These are phyloP conservation scores for Solanum corneliomulleri DNA, from an alignment of 257 asterid species.

Conservation along the genomic window DNA sequence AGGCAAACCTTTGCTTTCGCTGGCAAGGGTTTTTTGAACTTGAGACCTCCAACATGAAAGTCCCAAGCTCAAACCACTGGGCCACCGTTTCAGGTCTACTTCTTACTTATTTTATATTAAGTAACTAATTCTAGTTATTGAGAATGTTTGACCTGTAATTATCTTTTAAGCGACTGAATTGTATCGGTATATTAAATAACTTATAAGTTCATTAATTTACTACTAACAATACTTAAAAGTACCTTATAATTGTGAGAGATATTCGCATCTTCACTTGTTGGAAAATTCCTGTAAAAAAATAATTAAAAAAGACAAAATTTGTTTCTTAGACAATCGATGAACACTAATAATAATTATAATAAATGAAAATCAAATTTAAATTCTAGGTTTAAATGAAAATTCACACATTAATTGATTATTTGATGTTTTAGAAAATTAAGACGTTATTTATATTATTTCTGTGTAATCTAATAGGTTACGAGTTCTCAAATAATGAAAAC, in stretches of 20 bases:
- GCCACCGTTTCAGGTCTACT: too few species aligned
- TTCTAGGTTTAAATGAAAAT: background rate
- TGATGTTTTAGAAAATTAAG: too few species aligned
- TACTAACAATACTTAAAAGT: background rate
- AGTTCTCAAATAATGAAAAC: background rate
- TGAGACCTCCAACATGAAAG: too few species aligned
- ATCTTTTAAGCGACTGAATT: background rate
- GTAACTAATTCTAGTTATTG: background rate
- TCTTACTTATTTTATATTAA: background rate
- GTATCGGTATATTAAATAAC: background rate
- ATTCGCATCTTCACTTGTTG: slow-evolving; percentile 45
- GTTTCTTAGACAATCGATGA: background rate
- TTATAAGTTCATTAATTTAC: background rate
- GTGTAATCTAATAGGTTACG: too few species aligned
- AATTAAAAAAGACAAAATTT: background rate
- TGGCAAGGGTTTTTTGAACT: too few species aligned
- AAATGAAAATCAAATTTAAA: background rate
- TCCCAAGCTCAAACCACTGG: too few species aligned
- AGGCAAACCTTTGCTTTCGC: too few species aligned
- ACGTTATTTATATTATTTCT: too few species aligned
- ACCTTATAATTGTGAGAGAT: slow-evolving; percentile 36
- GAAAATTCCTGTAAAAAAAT: slow-evolving; percentile 44
- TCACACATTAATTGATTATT: background rate
- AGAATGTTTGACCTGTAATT: background rate
- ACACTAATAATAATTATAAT: background rate